Base-by-base conservation (phyloP, 1,139 yeast species). In the Yarrowia galli region DNA sequence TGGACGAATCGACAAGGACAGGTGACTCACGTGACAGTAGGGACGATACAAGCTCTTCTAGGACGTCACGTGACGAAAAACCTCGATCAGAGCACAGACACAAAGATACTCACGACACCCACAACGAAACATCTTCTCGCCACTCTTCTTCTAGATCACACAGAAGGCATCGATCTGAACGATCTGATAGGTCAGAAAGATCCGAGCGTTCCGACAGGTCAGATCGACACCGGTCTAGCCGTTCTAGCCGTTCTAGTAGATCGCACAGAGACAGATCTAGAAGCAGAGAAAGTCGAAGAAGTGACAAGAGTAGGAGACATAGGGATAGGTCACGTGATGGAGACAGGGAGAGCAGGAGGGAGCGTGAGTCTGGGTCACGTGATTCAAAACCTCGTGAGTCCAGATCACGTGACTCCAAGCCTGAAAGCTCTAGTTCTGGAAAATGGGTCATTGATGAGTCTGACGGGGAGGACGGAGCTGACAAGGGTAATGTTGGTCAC, bases 271-370 rank as follows among this genome's bases (percentile, higher is more conserved):
- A 53, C 40, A 40, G 67, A n/a, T 40, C 67, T 12, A 58, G 67
- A 18, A 67, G 66, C 23, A 16, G 66, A 23, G 66, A 46, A 18
- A 46, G 65, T 16, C 40, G 40, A 2, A 20, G 54, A 10, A 45
- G n/a, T n/a, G n/a, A n/a, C n/a, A n/a, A n/a, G n/a, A n/a, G n/a
- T n/a, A n/a, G 56, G 64, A 58, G 71, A n/a, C 67, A 53, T 18
- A 54, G 67, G 38, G 43, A 40, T 6, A 40, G 51, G 15, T 20
- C 49, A 25, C 69, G 77, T 20, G 65, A 58, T 6, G 43, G 28
- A 56, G 66, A 46, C 32, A 48, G 22, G 28, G 28, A 25, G 28
- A 10, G 32, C 9, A 28, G 32, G 8, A 8, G 8, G 32, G 32
- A 6, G 12, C 38, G 43, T 15, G 60, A 36, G 9, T 13, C n/a